Base-by-base conservation (phyloP, 2,329 filamentous ascomycete genomes). In the Pseudogymnoascus sp. region DNA sequence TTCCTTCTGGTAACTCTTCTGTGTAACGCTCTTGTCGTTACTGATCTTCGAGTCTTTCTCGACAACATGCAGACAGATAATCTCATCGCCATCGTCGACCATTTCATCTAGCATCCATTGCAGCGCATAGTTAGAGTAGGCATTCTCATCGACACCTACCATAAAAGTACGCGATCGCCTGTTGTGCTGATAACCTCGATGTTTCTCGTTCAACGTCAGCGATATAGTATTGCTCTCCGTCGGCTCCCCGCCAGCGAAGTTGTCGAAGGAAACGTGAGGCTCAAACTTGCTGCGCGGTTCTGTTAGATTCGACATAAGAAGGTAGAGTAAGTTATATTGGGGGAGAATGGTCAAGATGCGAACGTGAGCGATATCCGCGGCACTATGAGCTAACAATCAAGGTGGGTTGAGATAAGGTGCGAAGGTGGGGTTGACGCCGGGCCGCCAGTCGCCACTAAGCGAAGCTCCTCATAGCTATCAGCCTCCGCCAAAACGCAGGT, bases 61-160 rank as follows among this genome's bases (percentile, higher is more conserved):
- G 24, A 90, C 82, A 1, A 89, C 87, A 61, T 86, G 78, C 59
- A 90, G 73, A 71, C 87, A 90, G 31, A 90, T 85, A 62, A 90
- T 85, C 71, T 90, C 86, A 68, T 90, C 87, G 3, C 87, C 87
- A 71, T 90, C 87, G 67, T 90, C 87, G n/a, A 90, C 86, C 60
- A 90, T 75, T 72, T 90, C 87, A 67, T 90, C 86, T 60, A 90
- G 81, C 64, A 90, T 79, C 86, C 87, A 90, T 71, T 88, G 84
- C 6, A 90, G 76, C 4, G 87, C 87, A 71, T 87, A 89, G 60
- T 89, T 85, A 1, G 85, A 88, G 72, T 90, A 90, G 61, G 89
- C 86, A 66, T 90, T 89, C 66, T 87, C 84, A 69, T 90, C 87
- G 21, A 86, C 86, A 6, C 87, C 87, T 68, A 86, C 88, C 26